Conservation (phyloP, 2,329 filamentous ascomycete genomes). For the Diaporthe amygdali region DNA sequence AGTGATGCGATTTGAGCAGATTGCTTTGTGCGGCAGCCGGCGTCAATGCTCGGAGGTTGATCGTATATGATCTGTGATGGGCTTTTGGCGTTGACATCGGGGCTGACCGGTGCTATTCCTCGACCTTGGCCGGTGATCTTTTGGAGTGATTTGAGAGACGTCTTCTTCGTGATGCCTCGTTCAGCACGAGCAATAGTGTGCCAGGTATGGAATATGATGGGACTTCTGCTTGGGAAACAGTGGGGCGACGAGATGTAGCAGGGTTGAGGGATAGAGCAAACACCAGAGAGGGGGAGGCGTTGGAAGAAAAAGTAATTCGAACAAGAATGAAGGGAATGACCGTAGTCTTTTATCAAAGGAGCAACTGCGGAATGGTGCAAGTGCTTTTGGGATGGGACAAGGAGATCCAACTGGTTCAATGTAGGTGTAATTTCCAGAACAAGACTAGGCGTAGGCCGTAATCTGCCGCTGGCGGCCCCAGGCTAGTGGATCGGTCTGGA, state of each 20-base stretch:
- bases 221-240: not conserved
- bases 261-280: not conserved
- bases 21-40: not conserved
- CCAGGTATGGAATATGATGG: not conserved
- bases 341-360: not conserved
- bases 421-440: constrained; percentile 17
- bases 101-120: constrained; percentile 1
- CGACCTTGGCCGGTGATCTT: not conserved
- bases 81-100: constrained; percentile 25
- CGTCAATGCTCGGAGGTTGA: constrained; percentile 21
- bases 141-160: not conserved
- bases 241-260: not conserved
- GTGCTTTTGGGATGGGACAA: constrained; percentile 1
- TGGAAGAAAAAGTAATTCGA: not conserved
- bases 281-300: not conserved
- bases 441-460: constrained; percentile 14
- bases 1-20: not conserved
- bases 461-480: constrained; percentile 14
- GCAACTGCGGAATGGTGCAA: constrained; percentile 6
- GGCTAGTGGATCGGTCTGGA: constrained; percentile 13
- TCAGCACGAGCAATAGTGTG: not conserved
- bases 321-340: not conserved
- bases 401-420: not conserved
- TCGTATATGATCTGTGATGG: constrained; percentile 26
- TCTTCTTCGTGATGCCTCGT: not conserved